Percentiles rank a stretch among this genome's conserved stretches.
Evolutionary conservation across 1,139 yeast species (phyloP).

Genomic region (Protomyces inouyei): DNA sequence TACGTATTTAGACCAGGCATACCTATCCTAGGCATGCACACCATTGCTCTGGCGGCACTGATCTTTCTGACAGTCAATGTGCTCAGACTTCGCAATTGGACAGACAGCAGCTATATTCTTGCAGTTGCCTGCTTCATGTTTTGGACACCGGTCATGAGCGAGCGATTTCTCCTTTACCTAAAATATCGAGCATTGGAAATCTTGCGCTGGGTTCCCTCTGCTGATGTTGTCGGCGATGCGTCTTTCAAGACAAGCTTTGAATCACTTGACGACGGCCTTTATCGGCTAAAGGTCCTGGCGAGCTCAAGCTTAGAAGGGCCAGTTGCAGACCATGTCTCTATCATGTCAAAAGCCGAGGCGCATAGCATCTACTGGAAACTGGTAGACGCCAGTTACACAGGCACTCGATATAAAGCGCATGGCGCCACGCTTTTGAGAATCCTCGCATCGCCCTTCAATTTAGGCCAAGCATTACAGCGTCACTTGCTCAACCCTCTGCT

Average conservation of each 20-base stretch:
- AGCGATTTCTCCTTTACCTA: neutral
- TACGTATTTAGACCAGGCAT: neutral
- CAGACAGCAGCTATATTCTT: too few relatives aligned
- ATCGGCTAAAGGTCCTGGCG: neutral
- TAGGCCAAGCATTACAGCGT: neutral
- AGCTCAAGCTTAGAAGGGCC: too few relatives aligned
- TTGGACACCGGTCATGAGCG: neutral
- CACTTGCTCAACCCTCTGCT: neutral
- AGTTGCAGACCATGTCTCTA: too few relatives aligned
- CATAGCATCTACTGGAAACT: neutral
- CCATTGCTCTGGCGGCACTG: neutral
- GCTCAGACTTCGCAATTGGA: neutral
- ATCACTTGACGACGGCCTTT: neutral
- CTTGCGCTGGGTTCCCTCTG: neutral
- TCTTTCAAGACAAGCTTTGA: neutral
- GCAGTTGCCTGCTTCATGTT: neutral
- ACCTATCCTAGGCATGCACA: neutral
- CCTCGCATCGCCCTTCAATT: neutral
- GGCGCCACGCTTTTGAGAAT: neutral
- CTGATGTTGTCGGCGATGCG: neutral
- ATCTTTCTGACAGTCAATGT: neutral
- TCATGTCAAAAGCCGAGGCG: neutral
- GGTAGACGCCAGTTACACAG: neutral
- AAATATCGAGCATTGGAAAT: neutral
- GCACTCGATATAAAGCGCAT: neutral